phyloP scores from a whole-genome alignment of 2,329 filamentous ascomycete species.

The Fusarium siculi region DNA sequence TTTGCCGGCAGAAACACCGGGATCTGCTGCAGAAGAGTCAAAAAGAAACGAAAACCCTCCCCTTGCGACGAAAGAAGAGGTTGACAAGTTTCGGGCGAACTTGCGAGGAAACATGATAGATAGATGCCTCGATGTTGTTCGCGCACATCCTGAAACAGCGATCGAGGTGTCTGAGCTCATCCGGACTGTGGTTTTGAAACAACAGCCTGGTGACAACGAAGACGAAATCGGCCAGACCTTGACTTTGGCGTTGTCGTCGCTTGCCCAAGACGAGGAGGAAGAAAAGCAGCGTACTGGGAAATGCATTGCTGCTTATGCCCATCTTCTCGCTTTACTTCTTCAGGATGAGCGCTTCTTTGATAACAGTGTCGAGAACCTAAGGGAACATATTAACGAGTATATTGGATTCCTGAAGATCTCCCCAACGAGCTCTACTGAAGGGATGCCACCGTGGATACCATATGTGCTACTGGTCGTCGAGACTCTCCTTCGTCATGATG shows the following conservation, averaged over 20 bases:
- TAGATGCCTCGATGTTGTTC: constrained; percentile 88
- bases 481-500: constrained; percentile 88
- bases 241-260: constrained; percentile 82
- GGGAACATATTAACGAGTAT: constrained; percentile 79
- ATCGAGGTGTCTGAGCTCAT: constrained; percentile 93
- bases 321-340: constrained; percentile 87
- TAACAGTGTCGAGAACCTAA: constrained; percentile 77
- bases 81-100: constrained; percentile 79
- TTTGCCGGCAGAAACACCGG: constrained; percentile 36
- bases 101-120: constrained; percentile 85
- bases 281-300: constrained; percentile 71
- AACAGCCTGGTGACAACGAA: constrained; percentile 64
- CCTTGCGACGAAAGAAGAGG: constrained; percentile 71
- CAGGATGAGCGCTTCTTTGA: constrained; percentile 85
- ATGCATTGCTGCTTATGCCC: constrained; percentile 86
- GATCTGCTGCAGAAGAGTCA: constrained; percentile 17
- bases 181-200: constrained; percentile 72
- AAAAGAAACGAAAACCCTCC: constrained; percentile 30
- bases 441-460: constrained; percentile 91
- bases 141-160: constrained; percentile 86
- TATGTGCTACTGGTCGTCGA: constrained; percentile 92
- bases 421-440: constrained; percentile 74
- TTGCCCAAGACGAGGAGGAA: constrained; percentile 69
- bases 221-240: constrained; percentile 85
- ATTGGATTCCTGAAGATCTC: constrained; percentile 81